Conservation (phyloP, 768 basidiomycete species). For the Erythrobasidium yunnanense region DNA sequence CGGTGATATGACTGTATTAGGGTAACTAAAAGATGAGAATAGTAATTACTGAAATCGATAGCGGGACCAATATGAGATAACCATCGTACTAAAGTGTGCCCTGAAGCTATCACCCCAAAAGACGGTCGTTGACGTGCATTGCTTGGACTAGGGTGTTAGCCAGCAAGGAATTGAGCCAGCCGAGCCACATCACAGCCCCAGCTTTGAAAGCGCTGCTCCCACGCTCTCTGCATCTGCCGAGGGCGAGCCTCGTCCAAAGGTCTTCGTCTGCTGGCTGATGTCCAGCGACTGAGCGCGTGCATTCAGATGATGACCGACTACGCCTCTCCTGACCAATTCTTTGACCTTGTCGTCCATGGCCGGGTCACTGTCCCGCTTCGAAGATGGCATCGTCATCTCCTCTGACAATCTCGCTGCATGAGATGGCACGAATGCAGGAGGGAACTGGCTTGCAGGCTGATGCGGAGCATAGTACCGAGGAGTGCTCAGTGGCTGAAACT, state of each 20-base stretch:
- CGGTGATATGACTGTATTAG: no score
- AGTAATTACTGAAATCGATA: no score
- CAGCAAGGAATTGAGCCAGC: no score
- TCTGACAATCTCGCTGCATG: constrained; percentile 7
- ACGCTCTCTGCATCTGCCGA: constrained; percentile 12
- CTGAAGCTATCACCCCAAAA: no score
- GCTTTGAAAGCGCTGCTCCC: constrained; percentile 3
- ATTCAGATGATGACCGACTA: constrained; percentile 23
- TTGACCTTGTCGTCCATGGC: constrained; percentile 21
- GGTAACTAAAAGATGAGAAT: no score
- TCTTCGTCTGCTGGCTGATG: constrained; percentile 16
- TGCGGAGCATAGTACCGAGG: not conserved
- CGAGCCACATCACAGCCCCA: no score
- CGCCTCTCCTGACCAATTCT: constrained; percentile 12
- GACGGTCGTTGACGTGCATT: no score
- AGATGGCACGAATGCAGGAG: constrained; percentile 2
- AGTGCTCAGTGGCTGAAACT: constrained; percentile 2
- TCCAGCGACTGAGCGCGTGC: constrained; percentile 18
- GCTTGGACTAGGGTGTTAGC: no score
- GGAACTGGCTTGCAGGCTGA: not conserved
- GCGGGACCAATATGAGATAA: no score
- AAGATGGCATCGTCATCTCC: constrained; percentile 7
- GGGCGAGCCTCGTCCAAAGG: constrained; percentile 14
- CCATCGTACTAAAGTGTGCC: no score
- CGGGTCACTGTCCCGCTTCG: constrained; percentile 21